Evolutionary conservation across 2,329 filamentous ascomycete genomes (phyloP).

Genomic region (Penicillium sp.): DNA sequence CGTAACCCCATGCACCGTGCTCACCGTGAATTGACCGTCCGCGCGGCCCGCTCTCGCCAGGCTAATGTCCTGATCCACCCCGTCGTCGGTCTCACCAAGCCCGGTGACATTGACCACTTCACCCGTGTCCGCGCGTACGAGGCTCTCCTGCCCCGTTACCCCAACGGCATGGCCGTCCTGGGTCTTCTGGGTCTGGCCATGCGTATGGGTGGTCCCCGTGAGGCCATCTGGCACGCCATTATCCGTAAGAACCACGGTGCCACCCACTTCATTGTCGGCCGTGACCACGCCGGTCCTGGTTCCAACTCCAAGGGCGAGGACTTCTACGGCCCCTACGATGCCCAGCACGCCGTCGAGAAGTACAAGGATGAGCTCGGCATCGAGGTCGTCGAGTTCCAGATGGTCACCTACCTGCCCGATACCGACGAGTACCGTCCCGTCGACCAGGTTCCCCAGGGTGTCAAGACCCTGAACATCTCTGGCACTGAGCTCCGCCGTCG

Average conservation of each 20-base stretch:
- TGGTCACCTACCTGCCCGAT: slow-evolving; percentile 98
- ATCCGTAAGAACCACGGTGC: slow-evolving; percentile 99
- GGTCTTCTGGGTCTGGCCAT: slow-evolving; percentile 94
- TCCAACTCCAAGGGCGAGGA: slow-evolving; percentile 97
- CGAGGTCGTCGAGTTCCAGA: slow-evolving; percentile 98
- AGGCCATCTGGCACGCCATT: slow-evolving; percentile 99
- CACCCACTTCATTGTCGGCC: slow-evolving; percentile 98
- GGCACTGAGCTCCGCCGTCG: slow-evolving; percentile 88
- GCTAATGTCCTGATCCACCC: slow-evolving; percentile 99
- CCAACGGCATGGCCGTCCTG: slow-evolving; percentile 97
- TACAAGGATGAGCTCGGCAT: slow-evolving; percentile 96
- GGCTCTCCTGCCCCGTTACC: slow-evolving; percentile 91
- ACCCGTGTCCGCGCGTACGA: slow-evolving; percentile 98
- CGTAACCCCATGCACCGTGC: slow-evolving; percentile 99
- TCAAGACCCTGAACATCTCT: slow-evolving; percentile 84
- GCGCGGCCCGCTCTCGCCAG: slow-evolving; percentile 90
- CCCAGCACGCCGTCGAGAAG: slow-evolving; percentile 93
- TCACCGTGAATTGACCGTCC: slow-evolving; percentile 95
- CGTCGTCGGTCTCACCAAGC: slow-evolving; percentile 97
- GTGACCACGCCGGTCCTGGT: slow-evolving; percentile 95
- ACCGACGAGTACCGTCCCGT: slow-evolving; percentile 93
- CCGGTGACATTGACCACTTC: slow-evolving; percentile 99
- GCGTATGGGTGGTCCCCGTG: slow-evolving; percentile 97
- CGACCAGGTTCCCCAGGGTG: slow-evolving; percentile 80
- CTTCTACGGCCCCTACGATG: slow-evolving; percentile 98